Conservation (phyloP, 2,329 filamentous ascomycete species). For the Penicillium sp. region DNA sequence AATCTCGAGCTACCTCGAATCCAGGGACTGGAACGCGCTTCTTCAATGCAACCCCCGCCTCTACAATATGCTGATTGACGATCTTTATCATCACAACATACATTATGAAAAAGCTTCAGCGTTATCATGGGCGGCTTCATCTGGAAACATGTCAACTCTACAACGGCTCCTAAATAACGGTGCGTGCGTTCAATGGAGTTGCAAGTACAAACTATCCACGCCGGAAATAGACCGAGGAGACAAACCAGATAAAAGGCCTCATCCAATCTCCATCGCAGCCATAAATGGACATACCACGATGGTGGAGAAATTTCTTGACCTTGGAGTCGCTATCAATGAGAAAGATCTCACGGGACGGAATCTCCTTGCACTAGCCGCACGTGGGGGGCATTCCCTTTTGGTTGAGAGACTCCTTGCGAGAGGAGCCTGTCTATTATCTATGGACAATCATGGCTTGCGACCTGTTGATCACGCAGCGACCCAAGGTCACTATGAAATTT, state of each 20-base stretch:
- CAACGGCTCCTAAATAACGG: neutral
- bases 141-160: neutral
- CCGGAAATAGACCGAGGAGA: too few relatives aligned
- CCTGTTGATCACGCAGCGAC: neutral
- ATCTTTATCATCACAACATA: neutral
- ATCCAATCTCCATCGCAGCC: neutral
- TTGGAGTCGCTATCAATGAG: neutral
- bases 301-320: neutral
- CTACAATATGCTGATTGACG: neutral
- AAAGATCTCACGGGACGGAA: neutral
- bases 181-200: neutral
- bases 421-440: neutral
- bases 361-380: neutral
- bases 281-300: neutral
- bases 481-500: neutral
- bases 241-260: neutral
- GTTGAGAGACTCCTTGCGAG: neutral
- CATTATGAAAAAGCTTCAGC: neutral
- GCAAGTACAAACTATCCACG: neutral
- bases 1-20: neutral
- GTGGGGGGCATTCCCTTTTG: neutral
- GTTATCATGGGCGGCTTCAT: neutral
- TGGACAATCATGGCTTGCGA: neutral
- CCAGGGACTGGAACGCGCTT: neutral
- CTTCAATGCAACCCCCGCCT: neutral